These are phyloP conservation scores for Fonsecaea pugnacius DNA, from an alignment of 2,329 filamentous ascomycete genomes.

Conservation along the genomic window DNA sequence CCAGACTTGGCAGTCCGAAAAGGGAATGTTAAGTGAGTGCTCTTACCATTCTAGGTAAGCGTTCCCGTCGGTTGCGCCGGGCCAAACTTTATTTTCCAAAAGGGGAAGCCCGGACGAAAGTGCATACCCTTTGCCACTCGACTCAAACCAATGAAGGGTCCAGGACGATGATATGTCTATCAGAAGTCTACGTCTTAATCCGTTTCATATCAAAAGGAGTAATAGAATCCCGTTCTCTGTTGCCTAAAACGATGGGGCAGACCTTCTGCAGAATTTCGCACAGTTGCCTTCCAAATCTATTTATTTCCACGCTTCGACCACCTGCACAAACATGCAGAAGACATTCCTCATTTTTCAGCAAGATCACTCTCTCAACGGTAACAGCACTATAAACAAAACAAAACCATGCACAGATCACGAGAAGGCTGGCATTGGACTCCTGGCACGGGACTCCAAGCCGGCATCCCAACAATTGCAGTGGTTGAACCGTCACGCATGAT, in stretches of 20 bases:
- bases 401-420: slow-evolving; percentile 34
- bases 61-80: not conserved
- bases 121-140: not conserved
- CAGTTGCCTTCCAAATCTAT: not conserved
- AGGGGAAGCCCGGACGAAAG: slow-evolving; percentile 7
- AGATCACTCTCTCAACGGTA: not conserved
- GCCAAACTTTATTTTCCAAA: slow-evolving; percentile 2
- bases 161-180: not conserved
- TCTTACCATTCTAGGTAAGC: not conserved
- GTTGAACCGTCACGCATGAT: slow-evolving; percentile 36
- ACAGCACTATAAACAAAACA: not conserved
- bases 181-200: not conserved
- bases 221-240: not conserved
- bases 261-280: not conserved
- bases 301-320: not conserved
- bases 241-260: not conserved
- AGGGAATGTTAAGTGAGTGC: slow-evolving; percentile 11
- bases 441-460: slow-evolving; percentile 32
- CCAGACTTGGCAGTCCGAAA: slow-evolving; percentile 5
- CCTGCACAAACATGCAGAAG: not conserved
- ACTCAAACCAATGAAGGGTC: slow-evolving; percentile 17
- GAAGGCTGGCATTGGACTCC: slow-evolving; percentile 41
- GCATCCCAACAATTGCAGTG: slow-evolving; percentile 36
- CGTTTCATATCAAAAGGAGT: not conserved
- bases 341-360: not conserved